phyloP scores from a whole-genome alignment of 139 green algal species.

The Chlorella sp. region DNA sequence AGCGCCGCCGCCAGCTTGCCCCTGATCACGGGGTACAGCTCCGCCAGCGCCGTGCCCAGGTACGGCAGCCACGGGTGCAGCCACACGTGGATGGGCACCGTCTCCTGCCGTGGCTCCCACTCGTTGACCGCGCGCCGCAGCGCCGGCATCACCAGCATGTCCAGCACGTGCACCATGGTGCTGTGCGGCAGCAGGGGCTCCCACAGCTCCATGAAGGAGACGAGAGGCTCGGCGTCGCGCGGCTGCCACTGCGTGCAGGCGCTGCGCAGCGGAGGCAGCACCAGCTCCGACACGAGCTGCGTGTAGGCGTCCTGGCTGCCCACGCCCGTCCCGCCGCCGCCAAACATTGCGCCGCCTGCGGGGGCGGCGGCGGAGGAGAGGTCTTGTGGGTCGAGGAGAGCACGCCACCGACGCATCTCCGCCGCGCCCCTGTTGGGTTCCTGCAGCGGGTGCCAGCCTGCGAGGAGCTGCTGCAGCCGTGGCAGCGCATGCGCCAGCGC shows the following conservation, averaged over 20 bases:
- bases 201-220: constrained; percentile 83
- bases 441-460: constrained; percentile 55
- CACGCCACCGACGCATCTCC: constrained; percentile 53
- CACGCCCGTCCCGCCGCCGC: not conserved
- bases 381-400: constrained; percentile 50
- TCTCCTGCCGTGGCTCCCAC: constrained; percentile 86
- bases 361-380: not conserved
- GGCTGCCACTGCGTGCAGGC: constrained; percentile 81
- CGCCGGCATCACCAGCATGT: constrained; percentile 76
- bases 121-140: constrained; percentile 64
- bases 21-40: constrained; percentile 84
- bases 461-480: constrained; percentile 13
- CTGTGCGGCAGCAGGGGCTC: constrained; percentile 46
- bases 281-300: constrained; percentile 58
- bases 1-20: constrained; percentile 70
- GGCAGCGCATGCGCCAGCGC: constrained; percentile 61
- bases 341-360: not conserved
- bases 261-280: constrained; percentile 74
- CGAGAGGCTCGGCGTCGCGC: constrained; percentile 67
- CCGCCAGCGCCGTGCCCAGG: constrained; percentile 45
- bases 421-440: constrained; percentile 31
- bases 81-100: constrained; percentile 85
- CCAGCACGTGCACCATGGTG: constrained; percentile 52
- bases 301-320: constrained; percentile 60
- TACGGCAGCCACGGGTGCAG: constrained; percentile 93